These are phyloP conservation scores for Podaxis sp. DNA, from an alignment of 768 basidiomycete species.

Conservation along the genomic window DNA sequence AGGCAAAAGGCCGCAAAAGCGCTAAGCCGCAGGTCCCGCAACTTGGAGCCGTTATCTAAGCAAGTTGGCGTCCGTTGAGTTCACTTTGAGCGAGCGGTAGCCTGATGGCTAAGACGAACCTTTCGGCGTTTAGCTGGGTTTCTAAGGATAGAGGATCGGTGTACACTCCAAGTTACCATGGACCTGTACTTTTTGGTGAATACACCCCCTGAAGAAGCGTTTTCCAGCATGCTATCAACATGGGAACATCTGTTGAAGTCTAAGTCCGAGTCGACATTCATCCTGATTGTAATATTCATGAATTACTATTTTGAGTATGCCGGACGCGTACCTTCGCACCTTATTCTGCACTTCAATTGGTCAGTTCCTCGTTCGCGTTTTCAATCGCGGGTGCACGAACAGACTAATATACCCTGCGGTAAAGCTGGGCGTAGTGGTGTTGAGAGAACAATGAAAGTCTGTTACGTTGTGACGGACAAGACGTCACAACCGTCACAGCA, in stretches of 20 bases:
- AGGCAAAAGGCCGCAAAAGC: slow-evolving; percentile 67
- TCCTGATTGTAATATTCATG: background rate
- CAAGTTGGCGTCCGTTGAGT: background rate
- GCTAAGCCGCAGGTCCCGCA: slow-evolving; percentile 60
- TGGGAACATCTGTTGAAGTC: slow-evolving; percentile 6
- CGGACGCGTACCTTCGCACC: background rate
- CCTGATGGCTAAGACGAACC: slow-evolving; percentile 36
- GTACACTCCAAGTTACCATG: slow-evolving; percentile 55
- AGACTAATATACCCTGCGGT: too few species aligned
- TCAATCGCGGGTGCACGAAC: background rate
- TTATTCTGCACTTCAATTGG: background rate
- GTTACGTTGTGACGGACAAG: too few species aligned
- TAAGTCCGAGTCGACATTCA: slow-evolving; percentile 2
- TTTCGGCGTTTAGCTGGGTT: slow-evolving; percentile 63
- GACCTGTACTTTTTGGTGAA: slow-evolving; percentile 49
- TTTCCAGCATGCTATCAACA: background rate
- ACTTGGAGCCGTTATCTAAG: slow-evolving; percentile 50
- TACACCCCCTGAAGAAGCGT: slow-evolving; percentile 1
- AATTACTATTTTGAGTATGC: background rate
- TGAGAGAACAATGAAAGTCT: background rate
- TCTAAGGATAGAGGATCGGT: slow-evolving; percentile 42
- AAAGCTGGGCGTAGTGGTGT: too few species aligned
- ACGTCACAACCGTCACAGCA: too few species aligned
- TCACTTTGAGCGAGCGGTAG: background rate
- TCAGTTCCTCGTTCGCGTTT: background rate